Evolutionary conservation across 257 asterid genomes (phyloP), one percentile per base, ranked within the genome.

Genomic region (Phtheirospermum japonicum): DNA sequence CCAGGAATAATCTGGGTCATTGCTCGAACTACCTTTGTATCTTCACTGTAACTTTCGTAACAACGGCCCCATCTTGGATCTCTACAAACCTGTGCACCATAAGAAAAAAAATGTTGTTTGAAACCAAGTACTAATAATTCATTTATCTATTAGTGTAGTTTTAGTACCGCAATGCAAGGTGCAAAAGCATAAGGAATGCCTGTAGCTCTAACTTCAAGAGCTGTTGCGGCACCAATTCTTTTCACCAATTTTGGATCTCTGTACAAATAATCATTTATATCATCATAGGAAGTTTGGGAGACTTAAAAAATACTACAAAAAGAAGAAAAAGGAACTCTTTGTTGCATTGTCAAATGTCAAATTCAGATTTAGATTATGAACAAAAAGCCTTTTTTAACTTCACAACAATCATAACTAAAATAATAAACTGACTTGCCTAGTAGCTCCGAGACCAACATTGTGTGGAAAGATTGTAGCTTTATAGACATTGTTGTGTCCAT

Each of bases 131-230:
- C n/a, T n/a, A n/a, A n/a, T n/a, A n/a, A n/a, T n/a, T n/a, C n/a
- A n/a, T n/a, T 9, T n/a, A n/a, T n/a, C n/a, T n/a, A n/a, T n/a
- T n/a, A n/a, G n/a, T n/a, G n/a, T n/a, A n/a, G n/a, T n/a, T n/a
- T n/a, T n/a, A 4, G 14, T 64, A 65, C 77, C 5, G 77, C 77
- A n/a, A 73, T 37, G 61, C 77, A 73, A 19, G 77, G 77, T 12
- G 73, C 70, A 48, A 73, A 73, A 51, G 14, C 62, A 31, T 20
- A 73, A 23, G 73, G 66, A 26, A 73, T 62, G 40, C 77, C 73
- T 12, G 72, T 62, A 9, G 77, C 77, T 55, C 73, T 66, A 7
- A 67, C 33, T 67, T 72, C 77, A 60, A 61, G 6, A 9, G 77
- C 77, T 7, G 73, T 73, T 0, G 73, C 77, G 12, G 65, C 57